Evolutionary conservation across 1,284 basidiomycete genomes (phyloP).

Genomic region (Moesziomyces antarcticus): DNA sequence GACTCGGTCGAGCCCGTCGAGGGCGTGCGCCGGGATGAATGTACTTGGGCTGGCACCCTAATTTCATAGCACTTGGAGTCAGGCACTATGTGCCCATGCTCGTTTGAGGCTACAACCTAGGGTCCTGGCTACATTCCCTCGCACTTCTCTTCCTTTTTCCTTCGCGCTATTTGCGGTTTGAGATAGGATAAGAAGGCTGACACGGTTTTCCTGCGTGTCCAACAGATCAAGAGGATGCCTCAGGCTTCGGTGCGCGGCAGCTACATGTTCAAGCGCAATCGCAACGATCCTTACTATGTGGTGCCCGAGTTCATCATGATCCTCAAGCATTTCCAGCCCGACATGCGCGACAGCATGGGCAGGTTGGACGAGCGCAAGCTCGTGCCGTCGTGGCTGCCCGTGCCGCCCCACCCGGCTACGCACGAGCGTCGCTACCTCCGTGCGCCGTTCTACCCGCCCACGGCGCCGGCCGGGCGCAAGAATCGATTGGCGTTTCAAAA

Average conservation of each 20-base stretch:
- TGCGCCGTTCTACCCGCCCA: neutral
- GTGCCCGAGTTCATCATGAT: constrained; percentile 23
- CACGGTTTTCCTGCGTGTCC: neutral
- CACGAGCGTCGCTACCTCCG: constrained; percentile 34
- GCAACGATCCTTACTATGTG: constrained; percentile 1
- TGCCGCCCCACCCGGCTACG: constrained; percentile 25
- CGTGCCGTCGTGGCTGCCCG: constrained; percentile 28
- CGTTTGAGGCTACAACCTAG: constrained; percentile 57
- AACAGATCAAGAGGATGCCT: constrained; percentile 28
- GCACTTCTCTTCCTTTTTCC: neutral
- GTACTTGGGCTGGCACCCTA: constrained; percentile 54
- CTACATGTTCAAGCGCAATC: constrained; percentile 12
- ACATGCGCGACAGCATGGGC: constrained; percentile 16
- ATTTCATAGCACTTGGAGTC: constrained; percentile 58
- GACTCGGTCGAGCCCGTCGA: neutral
- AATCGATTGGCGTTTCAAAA: constrained; percentile 14
- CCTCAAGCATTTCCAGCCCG: constrained; percentile 34
- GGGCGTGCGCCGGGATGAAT: constrained; percentile 41
- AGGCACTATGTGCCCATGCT: constrained; percentile 54
- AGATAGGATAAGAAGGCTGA: constrained; percentile 9
- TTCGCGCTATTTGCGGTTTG: neutral
- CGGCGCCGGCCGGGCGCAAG: neutral
- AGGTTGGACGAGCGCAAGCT: constrained; percentile 7
- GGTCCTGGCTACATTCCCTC: constrained; percentile 35
- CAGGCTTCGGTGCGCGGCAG: constrained; percentile 8